phyloP scores from a whole-genome alignment of 345 rosid species.

The Citrus glauca region DNA sequence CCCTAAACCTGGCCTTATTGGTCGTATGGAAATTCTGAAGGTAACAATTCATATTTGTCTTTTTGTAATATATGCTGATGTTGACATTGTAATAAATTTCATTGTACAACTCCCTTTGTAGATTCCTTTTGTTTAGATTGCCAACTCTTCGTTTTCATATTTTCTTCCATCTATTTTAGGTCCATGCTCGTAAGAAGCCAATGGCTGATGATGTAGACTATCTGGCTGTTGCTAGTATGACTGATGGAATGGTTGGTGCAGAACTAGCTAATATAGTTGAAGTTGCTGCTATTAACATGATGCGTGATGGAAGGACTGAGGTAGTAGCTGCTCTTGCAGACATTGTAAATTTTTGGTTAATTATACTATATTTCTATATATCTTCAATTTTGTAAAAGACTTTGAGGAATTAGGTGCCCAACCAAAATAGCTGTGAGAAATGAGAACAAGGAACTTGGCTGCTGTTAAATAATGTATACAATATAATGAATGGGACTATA shows the following conservation, averaged over 20 bases:
- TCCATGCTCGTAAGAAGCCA: constrained; percentile 94
- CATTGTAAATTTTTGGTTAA: constrained; percentile 1
- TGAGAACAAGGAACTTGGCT: constrained; percentile 3
- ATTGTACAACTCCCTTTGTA: not conserved
- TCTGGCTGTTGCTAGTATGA: constrained; percentile 85
- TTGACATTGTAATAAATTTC: not conserved
- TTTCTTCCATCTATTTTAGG: constrained; percentile 34
- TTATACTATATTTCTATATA: not conserved
- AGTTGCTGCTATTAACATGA: constrained; percentile 90
- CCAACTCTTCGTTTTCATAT: not conserved
- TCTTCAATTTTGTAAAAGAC: not conserved
- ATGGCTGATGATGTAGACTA: constrained; percentile 96
- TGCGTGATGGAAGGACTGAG: constrained; percentile 91
- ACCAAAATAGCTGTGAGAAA: constrained; percentile 7
- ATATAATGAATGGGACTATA: not conserved
- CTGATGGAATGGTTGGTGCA: constrained; percentile 98
- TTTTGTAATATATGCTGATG: not conserved
- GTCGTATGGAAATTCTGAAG: constrained; percentile 87
- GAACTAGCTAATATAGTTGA: constrained; percentile 94
- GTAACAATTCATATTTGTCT: constrained; percentile 27
- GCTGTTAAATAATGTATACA: not conserved
- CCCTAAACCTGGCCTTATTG: constrained; percentile 87
- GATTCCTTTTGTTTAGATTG: not conserved
- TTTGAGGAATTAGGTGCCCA: not conserved
- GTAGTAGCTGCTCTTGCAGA: constrained; percentile 28